Evolutionary conservation across 805 yeast genomes (phyloP), one percentile per base, ranked within the genome.

Genomic region (Metschnikowia koreensis): DNA sequence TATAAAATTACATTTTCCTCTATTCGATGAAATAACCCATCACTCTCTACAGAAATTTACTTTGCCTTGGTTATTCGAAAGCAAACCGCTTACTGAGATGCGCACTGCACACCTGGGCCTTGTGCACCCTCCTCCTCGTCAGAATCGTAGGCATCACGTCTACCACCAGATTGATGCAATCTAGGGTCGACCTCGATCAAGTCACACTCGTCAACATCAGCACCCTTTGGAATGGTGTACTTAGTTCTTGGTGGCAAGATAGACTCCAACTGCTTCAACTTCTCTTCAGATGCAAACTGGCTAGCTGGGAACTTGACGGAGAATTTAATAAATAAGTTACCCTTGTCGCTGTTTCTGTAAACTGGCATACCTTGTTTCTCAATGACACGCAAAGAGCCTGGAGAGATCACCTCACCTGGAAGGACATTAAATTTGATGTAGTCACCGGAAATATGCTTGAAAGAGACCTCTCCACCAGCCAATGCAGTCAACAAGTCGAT

Each of bases 321-420:
- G 74, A 94, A 94, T 67, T 88, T 86, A 61, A 94, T 75, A 64
- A 89, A 83, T 75, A 94, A 80, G 75, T 90, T 83, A 73, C 99
- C 99, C 64, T 70, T 79, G 57, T 91, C 89, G 69, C 96, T 96
- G 68, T 81, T 86, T 74, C 94, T 84, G 74, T 80, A 86, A 59
- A 93, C 76, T 60, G 99, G 99, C 99, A 94, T 94, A 84, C 99
- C 99, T 73, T 93, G 92, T 64, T 85, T 89, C 61, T 87, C 90
- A 57, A 94, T 75, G 50, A 90, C 90, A 74, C 90, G 92, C 63
- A 84, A 76, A 40, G 77, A 68, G 58, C 89, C 96, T 47, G 98
- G 97, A 33, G 91, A 64, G 57, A 94, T 87, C 55, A 93, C 91
- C 74, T 93, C 97, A 69, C 98, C 98, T 50, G 97, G 94, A 47